These are phyloP conservation scores for Leccinum sublutescens DNA, from an alignment of 768 basidiomycete species.

Conservation along the genomic window DNA sequence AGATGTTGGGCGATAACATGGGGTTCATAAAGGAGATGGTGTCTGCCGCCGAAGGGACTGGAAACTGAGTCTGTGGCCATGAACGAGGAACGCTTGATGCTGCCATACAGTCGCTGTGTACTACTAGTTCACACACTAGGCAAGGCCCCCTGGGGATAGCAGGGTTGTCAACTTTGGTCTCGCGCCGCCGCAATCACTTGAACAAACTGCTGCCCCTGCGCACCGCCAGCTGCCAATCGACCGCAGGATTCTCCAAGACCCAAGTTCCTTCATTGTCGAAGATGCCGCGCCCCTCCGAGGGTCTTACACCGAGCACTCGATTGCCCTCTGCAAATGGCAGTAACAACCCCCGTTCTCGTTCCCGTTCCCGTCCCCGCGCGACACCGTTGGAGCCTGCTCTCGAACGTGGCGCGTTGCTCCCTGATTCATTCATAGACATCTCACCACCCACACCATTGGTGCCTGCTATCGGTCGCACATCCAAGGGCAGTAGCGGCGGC, in stretches of 20 bases:
- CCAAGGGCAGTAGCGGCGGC: constrained; percentile 19
- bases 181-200: neutral
- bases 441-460: constrained; percentile 13
- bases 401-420: constrained; percentile 1
- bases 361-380: constrained; percentile 6
- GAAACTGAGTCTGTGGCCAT: constrained; percentile 22
- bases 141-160: no score
- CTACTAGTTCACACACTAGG: no score
- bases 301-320: constrained; percentile 31
- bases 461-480: constrained; percentile 16
- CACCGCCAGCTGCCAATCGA: constrained; percentile 15
- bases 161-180: no score
- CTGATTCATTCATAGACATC: constrained; percentile 7
- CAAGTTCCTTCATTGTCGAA: constrained; percentile 23
- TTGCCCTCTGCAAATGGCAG: constrained; percentile 11
- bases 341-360: constrained; percentile 3
- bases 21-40: constrained; percentile 34
- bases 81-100: no score
- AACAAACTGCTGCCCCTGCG: neutral
- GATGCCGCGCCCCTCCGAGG: constrained; percentile 14
- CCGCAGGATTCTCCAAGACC: constrained; percentile 32
- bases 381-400: neutral
- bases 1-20: constrained; percentile 30
- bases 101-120: no score
- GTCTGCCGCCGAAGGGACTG: constrained; percentile 20